These are phyloP conservation scores for Colletotrichum ledebouriae DNA, from an alignment of 2,329 filamentous ascomycete genomes.

Conservation along the genomic window DNA sequence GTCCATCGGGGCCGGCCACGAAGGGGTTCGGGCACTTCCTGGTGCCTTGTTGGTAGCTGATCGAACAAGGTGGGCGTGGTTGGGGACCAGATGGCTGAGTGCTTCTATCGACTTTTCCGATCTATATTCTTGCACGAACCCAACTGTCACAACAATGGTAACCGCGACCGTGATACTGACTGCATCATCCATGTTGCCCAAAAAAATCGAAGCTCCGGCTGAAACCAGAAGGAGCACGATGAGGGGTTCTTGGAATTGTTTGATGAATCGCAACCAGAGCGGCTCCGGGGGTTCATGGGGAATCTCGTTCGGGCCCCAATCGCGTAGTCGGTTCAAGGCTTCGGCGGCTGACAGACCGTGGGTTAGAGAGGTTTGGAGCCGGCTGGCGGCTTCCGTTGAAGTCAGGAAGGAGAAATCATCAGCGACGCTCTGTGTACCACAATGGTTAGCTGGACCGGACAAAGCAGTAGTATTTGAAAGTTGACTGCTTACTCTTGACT, in stretches of 20 bases:
- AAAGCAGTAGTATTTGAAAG: neutral
- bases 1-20: constrained; percentile 65
- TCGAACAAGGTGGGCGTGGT: constrained; percentile 95
- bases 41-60: constrained; percentile 57
- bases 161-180: constrained; percentile 96
- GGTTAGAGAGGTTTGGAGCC: constrained; percentile 84
- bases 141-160: constrained; percentile 95
- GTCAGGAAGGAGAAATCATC: constrained; percentile 77
- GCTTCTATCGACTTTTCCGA: constrained; percentile 98
- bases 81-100: constrained; percentile 91
- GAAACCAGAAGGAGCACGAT: constrained; percentile 93
- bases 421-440: constrained; percentile 62
- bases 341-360: constrained; percentile 86
- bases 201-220: constrained; percentile 86
- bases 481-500: constrained; percentile 64
- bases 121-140: constrained; percentile 96
- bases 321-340: constrained; percentile 82
- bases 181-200: constrained; percentile 95
- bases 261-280: constrained; percentile 92
- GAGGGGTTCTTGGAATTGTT: constrained; percentile 96
- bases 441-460: neutral
- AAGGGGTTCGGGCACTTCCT: constrained; percentile 52
- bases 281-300: constrained; percentile 94
- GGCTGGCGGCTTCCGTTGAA: constrained; percentile 82
- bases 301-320: constrained; percentile 92